A percentile compares a stretch with the other conserved stretches of the same genome.
These are phyloP conservation scores for Penicillium capsulatum DNA, from an alignment of 2,329 filamentous ascomycete species.

Conservation along the genomic window DNA sequence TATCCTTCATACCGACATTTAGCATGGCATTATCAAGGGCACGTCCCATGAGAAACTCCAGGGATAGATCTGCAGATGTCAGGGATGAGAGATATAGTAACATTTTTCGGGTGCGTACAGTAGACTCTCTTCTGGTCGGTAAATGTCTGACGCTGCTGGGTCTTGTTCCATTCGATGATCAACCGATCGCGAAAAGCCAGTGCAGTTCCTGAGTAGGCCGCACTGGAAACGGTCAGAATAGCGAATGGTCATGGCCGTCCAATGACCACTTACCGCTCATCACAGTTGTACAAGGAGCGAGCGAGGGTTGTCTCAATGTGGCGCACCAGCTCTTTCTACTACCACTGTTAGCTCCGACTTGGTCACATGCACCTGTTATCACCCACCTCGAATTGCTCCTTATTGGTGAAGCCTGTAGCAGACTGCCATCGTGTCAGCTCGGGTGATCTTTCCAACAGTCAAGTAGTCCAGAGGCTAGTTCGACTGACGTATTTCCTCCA, in stretches of 20 bases:
- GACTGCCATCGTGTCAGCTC: slow-evolving; percentile 42
- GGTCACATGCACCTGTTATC: not conserved
- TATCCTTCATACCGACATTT: slow-evolving; percentile 83
- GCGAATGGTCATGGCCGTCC: not conserved
- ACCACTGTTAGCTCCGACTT: slow-evolving; percentile 7
- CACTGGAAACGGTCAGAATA: slow-evolving; percentile 42
- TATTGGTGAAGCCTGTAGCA: slow-evolving; percentile 65
- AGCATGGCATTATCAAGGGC: slow-evolving; percentile 98
- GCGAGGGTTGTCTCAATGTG: slow-evolving; percentile 97
- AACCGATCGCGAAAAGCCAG: slow-evolving; percentile 89
- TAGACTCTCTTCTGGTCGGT: slow-evolving; percentile 90
- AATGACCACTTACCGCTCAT: slow-evolving; percentile 59
- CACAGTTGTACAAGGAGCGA: slow-evolving; percentile 95
- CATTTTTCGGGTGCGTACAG: slow-evolving; percentile 50
- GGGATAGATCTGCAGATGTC: slow-evolving; percentile 64
- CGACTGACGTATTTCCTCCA: slow-evolving; percentile 58
- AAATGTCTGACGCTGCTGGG: slow-evolving; percentile 91
- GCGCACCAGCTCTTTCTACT: slow-evolving; percentile 73
- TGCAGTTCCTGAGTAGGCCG: slow-evolving; percentile 85
- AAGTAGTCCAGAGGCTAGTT: not conserved
- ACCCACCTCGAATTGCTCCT: slow-evolving; percentile 70
- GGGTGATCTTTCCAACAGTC: not conserved
- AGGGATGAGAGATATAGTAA: not conserved
- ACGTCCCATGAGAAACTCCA: slow-evolving; percentile 97
- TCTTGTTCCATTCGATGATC: slow-evolving; percentile 96